These are phyloP conservation scores for Schoenoplectus triqueter DNA, from an alignment of 202 grass and related monocot species.

Conservation along the genomic window DNA sequence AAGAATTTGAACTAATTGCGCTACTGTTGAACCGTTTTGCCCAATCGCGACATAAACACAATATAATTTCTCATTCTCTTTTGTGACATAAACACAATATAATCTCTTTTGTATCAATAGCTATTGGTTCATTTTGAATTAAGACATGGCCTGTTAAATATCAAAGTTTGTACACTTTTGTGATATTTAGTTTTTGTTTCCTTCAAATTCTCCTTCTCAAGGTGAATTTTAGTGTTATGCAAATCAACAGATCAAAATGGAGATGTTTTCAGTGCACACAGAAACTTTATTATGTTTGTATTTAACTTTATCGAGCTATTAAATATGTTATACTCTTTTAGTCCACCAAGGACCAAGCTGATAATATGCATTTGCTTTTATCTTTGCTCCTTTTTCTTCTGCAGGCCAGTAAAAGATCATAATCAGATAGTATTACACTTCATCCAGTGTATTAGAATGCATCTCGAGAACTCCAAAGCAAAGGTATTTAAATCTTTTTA, in stretches of 20 bases:
- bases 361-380: conserved; percentile 16
- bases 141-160: neutral
- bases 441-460: conserved; percentile 85
- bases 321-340: conserved; percentile 7
- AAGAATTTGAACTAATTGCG: no score
- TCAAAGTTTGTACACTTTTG: neutral
- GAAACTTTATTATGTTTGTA: neutral
- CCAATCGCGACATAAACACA: no score
- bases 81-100: no score
- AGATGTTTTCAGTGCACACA: neutral
- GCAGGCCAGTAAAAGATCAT: conserved; percentile 77
- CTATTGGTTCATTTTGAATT: neutral
- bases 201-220: conserved; percentile 2
- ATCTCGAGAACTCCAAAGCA: conserved; percentile 75
- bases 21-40: no score
- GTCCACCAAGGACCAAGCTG: neutral
- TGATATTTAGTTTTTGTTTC: neutral
- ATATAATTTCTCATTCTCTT: no score
- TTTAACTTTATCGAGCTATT: conserved; percentile 29
- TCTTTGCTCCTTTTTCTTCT: neutral
- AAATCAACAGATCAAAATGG: neutral
- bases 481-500: conserved; percentile 53
- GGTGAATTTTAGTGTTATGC: neutral
- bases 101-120: no score
- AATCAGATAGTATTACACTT: conserved; percentile 86